A percentile compares a stretch with the other conserved stretches of the same genome.
Conservation (phyloP, 2,329 filamentous ascomycete species). For the Hawksworthiomyces lignivorus region DNA sequence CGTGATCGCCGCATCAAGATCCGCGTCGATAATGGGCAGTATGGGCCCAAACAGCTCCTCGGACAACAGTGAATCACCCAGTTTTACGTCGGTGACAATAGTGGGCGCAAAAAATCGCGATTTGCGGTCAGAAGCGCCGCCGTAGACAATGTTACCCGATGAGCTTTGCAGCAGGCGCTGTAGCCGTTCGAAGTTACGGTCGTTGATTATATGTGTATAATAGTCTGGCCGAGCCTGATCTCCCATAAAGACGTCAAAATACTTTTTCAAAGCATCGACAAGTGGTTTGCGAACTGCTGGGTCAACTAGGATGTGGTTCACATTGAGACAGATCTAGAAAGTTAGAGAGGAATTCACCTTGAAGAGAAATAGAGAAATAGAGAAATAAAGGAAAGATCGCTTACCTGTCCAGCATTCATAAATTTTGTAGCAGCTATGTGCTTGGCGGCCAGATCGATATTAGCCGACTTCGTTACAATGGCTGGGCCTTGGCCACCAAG, state of each 20-base stretch:
- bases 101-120: conserved; percentile 29
- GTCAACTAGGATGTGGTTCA: conserved; percentile 38
- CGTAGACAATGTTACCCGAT: conserved; percentile 24
- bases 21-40: conserved; percentile 28
- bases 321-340: conserved; percentile 31
- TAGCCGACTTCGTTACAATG: conserved; percentile 31
- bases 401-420: conserved; percentile 33
- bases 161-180: conserved; percentile 26
- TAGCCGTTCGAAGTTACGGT: conserved; percentile 34
- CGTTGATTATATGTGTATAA: conserved; percentile 35
- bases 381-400: no score
- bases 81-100: conserved; percentile 28
- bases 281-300: conserved; percentile 30
- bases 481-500: conserved; percentile 38
- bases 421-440: conserved; percentile 35
- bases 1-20: conserved; percentile 22
- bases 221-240: no score
- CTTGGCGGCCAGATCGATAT: conserved; percentile 35
- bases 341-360: no score
- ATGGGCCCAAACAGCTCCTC: conserved; percentile 40
- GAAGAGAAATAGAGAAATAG: no score
- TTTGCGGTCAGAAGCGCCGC: conserved; percentile 14
- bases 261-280: no score
- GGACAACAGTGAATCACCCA: conserved; percentile 30
- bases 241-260: no score